Evolutionary conservation across 2,329 filamentous ascomycete genomes (phyloP).

Genomic region (Davidsoniella virescens): DNA sequence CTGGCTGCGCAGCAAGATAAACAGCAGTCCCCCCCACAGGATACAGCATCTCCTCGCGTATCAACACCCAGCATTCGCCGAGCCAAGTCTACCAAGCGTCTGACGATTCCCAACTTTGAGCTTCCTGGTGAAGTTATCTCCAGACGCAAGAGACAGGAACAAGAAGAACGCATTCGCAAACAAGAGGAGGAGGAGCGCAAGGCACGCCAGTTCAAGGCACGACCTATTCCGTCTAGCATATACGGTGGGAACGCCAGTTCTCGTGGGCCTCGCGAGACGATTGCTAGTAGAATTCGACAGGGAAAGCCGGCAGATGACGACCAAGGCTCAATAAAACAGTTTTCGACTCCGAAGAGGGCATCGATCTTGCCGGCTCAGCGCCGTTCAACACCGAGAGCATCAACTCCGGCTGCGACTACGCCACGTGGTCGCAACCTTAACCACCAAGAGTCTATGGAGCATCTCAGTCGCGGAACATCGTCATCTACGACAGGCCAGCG

Average conservation of each 20-base stretch:
- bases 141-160: constrained; percentile 36
- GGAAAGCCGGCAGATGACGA: constrained; percentile 22
- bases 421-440: constrained; percentile 3
- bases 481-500: constrained; percentile 31
- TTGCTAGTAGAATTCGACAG: constrained; percentile 39
- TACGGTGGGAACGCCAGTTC: constrained; percentile 27
- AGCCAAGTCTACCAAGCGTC: constrained; percentile 34
- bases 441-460: constrained; percentile 4
- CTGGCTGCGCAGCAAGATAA: constrained; percentile 15
- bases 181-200: constrained; percentile 45
- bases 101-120: constrained; percentile 41
- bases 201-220: constrained; percentile 47
- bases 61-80: constrained; percentile 19
- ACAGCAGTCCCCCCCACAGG: constrained; percentile 21
- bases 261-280: constrained; percentile 31
- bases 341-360: constrained; percentile 13
- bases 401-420: constrained; percentile 12
- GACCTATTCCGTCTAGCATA: constrained; percentile 33
- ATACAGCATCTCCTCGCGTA: constrained; percentile 21
- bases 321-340: constrained; percentile 12
- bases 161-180: constrained; percentile 35
- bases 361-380: constrained; percentile 13
- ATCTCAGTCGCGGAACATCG: constrained; percentile 26
- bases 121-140: constrained; percentile 47
- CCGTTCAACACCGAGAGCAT: constrained; percentile 6